Evolutionary conservation across 495 filamentous ascomycete species (phyloP), one percentile per base, ranked within the genome.

Genomic region (Tuber melanosporum): DNA sequence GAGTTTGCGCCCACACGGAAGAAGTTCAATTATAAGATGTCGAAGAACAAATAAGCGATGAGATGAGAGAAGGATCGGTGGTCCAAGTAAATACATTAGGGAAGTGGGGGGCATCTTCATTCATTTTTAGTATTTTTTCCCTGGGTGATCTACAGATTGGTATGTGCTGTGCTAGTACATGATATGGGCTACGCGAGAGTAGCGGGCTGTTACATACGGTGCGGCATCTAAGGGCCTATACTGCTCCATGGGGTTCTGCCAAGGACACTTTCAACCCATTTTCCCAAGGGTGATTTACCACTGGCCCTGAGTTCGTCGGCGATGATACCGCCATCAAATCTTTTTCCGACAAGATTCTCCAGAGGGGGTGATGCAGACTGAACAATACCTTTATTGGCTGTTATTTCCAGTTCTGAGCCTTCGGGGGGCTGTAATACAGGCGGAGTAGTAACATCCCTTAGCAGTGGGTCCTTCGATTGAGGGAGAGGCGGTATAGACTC

Each of bases 1-100:
- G 96, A 98, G 87, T 99, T 97, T 85, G 90, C 94, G 78, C 82
- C 89, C 80, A 97, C 95, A 78, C 88, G 95, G 82, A 97, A 97
- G 87, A 88, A 87, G 10, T 98, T 97, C 84, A 90, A 89, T 79
- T 91, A 92, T 82, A 94, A 92, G 85, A 85, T 88, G 86, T 92
- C 89, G 74, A 95, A 91, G 87, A 93, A 92, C 81, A 91, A 89
- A 85, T 94, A 89, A 57, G 49, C 22, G 76, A 83, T 66, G 57
- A 14, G 8, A 32, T 32, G 26, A 26, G 22, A 32, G 57, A 22
- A 26, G 22, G 49, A 57, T 57, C 49, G 49, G 49, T 10, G 49
- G 49, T n/a, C n/a, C 49, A 26, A n/a, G 49, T 57, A 57, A 57
- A 57, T 57, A 12, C 5, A n/a, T n/a, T n/a, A 26, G 49, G 22